Percentiles rank a stretch among this genome's conserved stretches.
Conservation (phyloP, 2,329 filamentous ascomycete species). For the Tricladium varicosporioides region DNA sequence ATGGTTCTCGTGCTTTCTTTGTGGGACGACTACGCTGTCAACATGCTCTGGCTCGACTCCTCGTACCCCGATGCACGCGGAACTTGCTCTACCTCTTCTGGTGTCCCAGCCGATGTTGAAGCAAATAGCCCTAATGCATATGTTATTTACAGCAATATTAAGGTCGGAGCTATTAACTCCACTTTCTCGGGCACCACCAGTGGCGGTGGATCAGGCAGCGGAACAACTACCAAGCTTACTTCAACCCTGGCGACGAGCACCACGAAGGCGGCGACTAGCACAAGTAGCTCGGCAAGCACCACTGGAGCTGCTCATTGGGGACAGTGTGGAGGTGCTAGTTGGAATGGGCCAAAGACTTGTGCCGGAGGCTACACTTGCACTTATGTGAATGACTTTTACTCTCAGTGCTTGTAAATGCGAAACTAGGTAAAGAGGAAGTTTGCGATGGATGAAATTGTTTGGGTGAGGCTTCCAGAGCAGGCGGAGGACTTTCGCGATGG, state of each 20-base stretch:
- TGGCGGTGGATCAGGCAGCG: neutral
- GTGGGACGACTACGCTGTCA: slow-evolving; percentile 54
- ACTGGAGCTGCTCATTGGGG: neutral
- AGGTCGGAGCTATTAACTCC: slow-evolving; percentile 30
- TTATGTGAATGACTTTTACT: neutral
- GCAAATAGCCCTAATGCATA: slow-evolving; percentile 41
- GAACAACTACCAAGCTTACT: neutral
- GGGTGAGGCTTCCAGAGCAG: neutral
- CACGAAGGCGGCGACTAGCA: neutral
- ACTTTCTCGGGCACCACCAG: slow-evolving; percentile 19
- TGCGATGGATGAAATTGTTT: neutral
- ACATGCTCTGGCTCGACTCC: slow-evolving; percentile 73
- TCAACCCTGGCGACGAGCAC: neutral
- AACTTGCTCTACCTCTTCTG: slow-evolving; percentile 49
- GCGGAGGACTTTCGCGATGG: neutral
- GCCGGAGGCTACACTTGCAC: neutral
- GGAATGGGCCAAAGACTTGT: neutral
- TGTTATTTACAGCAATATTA: slow-evolving; percentile 37
- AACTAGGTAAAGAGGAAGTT: neutral
- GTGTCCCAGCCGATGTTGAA: slow-evolving; percentile 50
- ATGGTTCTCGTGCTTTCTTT: slow-evolving; percentile 59
- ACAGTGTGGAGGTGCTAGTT: neutral
- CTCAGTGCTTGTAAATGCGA: slow-evolving; percentile 1
- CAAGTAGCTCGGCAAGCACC: neutral
- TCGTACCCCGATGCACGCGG: slow-evolving; percentile 58